phyloP scores from a whole-genome alignment of 257 asterid species.

The Solanum peruvianum region DNA sequence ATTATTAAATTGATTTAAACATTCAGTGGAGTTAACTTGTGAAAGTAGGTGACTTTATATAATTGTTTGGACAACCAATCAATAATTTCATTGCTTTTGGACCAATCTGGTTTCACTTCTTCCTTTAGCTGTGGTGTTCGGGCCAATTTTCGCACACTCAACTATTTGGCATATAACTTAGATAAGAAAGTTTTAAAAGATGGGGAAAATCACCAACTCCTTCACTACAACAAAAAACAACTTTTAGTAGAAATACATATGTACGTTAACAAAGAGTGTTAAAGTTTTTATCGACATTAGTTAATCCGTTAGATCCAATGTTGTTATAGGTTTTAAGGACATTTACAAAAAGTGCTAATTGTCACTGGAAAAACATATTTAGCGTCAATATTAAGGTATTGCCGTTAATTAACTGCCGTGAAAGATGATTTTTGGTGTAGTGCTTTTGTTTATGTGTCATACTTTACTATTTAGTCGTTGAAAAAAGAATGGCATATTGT shows the following conservation, averaged over 20 bases:
- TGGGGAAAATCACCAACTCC: background rate
- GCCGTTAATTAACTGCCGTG: background rate
- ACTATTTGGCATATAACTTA: background rate
- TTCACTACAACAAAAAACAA: background rate
- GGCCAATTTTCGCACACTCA: background rate
- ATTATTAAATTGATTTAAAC: background rate
- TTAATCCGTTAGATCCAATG: background rate
- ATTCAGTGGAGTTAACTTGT: background rate
- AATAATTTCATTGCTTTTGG: background rate
- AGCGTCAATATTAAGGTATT: background rate
- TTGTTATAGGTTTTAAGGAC: no score
- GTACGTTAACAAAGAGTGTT: no score
- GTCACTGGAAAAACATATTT: background rate
- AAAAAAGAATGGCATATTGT: background rate
- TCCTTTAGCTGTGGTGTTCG: background rate
- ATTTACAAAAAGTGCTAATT: no score
- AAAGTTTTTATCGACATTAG: no score
- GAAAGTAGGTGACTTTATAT: background rate
- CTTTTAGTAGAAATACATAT: background rate
- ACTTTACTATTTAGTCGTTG: background rate
- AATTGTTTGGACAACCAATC: background rate
- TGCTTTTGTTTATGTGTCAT: background rate
- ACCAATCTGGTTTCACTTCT: background rate
- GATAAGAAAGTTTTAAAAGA: background rate
- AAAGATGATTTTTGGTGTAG: background rate